A percentile compares a stretch with the other conserved stretches of the same genome.
phyloP scores from a whole-genome alignment of 371 early-diverging fungal genomes.

The Mucor irregularis region DNA sequence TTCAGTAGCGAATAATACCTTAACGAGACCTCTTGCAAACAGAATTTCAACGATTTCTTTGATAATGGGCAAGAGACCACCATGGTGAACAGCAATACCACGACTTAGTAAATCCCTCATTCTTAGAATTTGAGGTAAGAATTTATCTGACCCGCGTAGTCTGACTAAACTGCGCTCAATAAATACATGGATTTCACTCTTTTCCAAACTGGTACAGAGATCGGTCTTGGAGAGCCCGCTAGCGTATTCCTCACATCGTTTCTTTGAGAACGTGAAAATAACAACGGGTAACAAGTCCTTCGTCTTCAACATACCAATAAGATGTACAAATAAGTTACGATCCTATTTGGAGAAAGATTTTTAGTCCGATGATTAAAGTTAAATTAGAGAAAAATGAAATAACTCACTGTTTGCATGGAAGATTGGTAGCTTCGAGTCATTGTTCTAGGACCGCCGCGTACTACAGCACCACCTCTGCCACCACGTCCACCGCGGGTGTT shows the following conservation, averaged over 20 bases:
- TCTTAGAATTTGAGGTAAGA: slow-evolving; percentile 90
- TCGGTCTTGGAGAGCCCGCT: slow-evolving; percentile 74
- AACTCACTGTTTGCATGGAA: slow-evolving; percentile 37
- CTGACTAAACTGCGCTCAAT: slow-evolving; percentile 78
- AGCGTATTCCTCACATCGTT: slow-evolving; percentile 96
- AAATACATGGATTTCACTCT: slow-evolving; percentile 87
- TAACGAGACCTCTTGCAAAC: slow-evolving; percentile 91
- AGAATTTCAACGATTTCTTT: slow-evolving; percentile 99
- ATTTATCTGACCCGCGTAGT: slow-evolving; percentile 78
- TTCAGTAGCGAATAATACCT: slow-evolving; percentile 67
- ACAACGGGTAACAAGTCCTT: slow-evolving; percentile 89
- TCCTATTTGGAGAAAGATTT: slow-evolving; percentile 49
- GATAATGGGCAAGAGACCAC: slow-evolving; percentile 96
- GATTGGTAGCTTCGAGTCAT: slow-evolving; percentile 44
- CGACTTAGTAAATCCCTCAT: slow-evolving; percentile 84
- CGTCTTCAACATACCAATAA: slow-evolving; percentile 77
- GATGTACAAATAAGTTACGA: slow-evolving; percentile 77
- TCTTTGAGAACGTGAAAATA: slow-evolving; percentile 96
- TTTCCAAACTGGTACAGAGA: slow-evolving; percentile 76
- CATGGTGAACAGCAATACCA: slow-evolving; percentile 98
- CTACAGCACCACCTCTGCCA: slow-evolving; percentile 51
- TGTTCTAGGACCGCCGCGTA: slow-evolving; percentile 49
- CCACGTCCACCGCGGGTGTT: slow-evolving; percentile 42
- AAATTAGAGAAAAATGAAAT: neutral
- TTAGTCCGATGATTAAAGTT: neutral